Percentiles rank a stretch among this genome's conserved stretches.
These are phyloP conservation scores for Agaricales sp. DNA, from an alignment of 1,284 basidiomycete genomes.

Conservation along the genomic window DNA sequence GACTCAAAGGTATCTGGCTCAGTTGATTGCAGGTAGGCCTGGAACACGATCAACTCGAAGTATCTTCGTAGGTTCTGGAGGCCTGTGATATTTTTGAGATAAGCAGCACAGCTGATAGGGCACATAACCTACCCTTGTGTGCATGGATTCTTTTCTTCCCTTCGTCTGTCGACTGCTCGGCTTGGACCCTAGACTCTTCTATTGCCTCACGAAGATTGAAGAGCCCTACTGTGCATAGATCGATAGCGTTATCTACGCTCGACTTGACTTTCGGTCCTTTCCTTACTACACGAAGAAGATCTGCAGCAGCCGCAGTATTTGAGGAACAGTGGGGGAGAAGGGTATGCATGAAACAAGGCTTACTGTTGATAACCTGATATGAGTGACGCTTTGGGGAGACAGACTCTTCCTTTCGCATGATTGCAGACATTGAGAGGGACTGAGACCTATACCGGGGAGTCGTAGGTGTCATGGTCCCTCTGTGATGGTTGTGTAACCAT, in stretches of 20 bases:
- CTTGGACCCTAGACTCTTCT: constrained; percentile 66
- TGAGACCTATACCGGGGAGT: constrained; percentile 24
- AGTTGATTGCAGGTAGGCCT: constrained; percentile 85
- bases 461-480: constrained; percentile 23
- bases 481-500: constrained; percentile 63
- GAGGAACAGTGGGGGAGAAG: constrained; percentile 4
- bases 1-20: constrained; percentile 74
- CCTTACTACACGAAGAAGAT: constrained; percentile 87
- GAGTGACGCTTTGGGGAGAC: constrained; percentile 41
- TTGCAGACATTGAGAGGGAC: constrained; percentile 30
- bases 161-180: constrained; percentile 72
- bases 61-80: constrained; percentile 79
- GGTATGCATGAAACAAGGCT: constrained; percentile 15
- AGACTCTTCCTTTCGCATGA: constrained; percentile 11
- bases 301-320: constrained; percentile 31
- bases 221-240: constrained; percentile 76
- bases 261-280: constrained; percentile 84
- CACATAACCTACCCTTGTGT: constrained; percentile 48
- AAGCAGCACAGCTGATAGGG: not conserved
- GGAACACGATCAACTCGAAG: constrained; percentile 90
- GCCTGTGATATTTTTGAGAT: constrained; percentile 30
- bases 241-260: constrained; percentile 87
- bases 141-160: constrained; percentile 55
- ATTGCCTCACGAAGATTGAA: constrained; percentile 80
- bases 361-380: constrained; percentile 76